These are phyloP conservation scores for Starmerella etchellsii DNA, from an alignment of 805 yeast species.

Conservation along the genomic window DNA sequence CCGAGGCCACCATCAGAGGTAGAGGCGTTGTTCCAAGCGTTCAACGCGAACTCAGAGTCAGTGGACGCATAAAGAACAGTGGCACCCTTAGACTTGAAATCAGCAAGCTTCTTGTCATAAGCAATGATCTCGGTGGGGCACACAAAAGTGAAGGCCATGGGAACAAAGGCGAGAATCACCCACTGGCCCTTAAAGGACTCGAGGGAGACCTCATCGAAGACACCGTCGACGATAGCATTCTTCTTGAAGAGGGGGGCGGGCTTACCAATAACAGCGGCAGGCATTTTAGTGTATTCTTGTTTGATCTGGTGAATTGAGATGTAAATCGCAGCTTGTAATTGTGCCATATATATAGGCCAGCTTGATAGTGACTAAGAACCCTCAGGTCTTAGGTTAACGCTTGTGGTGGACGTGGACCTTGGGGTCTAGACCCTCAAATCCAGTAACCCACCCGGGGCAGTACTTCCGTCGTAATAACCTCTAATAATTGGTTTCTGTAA, in stretches of 20 bases:
- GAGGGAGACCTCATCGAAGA: constrained; percentile 85
- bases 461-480: too few relatives aligned
- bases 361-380: constrained; percentile 9
- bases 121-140: constrained; percentile 99
- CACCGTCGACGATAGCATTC: constrained; percentile 95
- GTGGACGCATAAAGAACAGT: constrained; percentile 93
- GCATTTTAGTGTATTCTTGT: constrained; percentile 37
- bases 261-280: constrained; percentile 58
- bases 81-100: constrained; percentile 74
- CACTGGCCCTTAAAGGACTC: constrained; percentile 96
- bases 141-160: constrained; percentile 97
- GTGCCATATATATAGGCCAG: background rate
- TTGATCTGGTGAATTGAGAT: too few relatives aligned
- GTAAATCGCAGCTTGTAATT: too few relatives aligned
- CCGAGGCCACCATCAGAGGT: constrained; percentile 98
- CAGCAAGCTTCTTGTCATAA: constrained; percentile 87
- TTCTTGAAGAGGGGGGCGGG: constrained; percentile 95
- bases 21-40: constrained; percentile 96
- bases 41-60: constrained; percentile 93
- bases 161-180: constrained; percentile 93
- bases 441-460: too few relatives aligned
- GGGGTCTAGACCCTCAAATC: too few relatives aligned
- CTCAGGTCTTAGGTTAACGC: too few relatives aligned
- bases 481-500: too few relatives aligned
- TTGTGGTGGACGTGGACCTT: too few relatives aligned